phyloP scores from a whole-genome alignment of 257 asterid genomes.

The Penstemon newberryi region DNA sequence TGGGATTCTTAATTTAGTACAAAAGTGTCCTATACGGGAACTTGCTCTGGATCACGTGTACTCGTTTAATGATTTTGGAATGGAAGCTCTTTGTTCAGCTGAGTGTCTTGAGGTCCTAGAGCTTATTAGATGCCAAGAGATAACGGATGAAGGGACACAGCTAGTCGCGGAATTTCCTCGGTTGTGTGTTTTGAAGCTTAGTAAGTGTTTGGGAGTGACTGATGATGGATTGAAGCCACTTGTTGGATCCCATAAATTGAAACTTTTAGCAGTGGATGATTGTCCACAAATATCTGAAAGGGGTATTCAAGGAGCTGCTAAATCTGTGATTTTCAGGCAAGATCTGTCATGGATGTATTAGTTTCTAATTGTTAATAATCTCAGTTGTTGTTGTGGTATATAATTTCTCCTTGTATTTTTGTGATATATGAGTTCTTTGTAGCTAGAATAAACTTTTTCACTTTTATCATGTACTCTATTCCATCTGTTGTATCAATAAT shows the following conservation, averaged over 20 bases:
- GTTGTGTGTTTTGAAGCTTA: slow-evolving; percentile 51
- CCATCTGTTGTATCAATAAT: neutral
- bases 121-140: slow-evolving; percentile 76
- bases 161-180: slow-evolving; percentile 48
- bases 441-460: neutral
- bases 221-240: slow-evolving; percentile 71
- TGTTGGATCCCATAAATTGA: slow-evolving; percentile 52
- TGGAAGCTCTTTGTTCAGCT: slow-evolving; percentile 71
- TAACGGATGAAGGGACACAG: slow-evolving; percentile 76
- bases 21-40: slow-evolving; percentile 64
- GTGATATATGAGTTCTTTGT: neutral
- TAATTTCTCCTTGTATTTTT: neutral
- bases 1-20: slow-evolving; percentile 62
- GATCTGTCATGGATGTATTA: slow-evolving; percentile 84
- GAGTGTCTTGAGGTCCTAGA: slow-evolving; percentile 57
- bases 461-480: neutral
- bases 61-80: slow-evolving; percentile 65
- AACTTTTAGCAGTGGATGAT: slow-evolving; percentile 58
- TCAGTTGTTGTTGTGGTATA: neutral
- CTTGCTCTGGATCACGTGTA: slow-evolving; percentile 67
- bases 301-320: slow-evolving; percentile 66
- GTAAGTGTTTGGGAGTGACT: slow-evolving; percentile 69
- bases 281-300: slow-evolving; percentile 81
- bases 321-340: slow-evolving; percentile 55
- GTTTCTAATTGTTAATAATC: neutral